Conservation (phyloP, 2,329 filamentous ascomycete genomes). For the Fusarium bactridioides region DNA sequence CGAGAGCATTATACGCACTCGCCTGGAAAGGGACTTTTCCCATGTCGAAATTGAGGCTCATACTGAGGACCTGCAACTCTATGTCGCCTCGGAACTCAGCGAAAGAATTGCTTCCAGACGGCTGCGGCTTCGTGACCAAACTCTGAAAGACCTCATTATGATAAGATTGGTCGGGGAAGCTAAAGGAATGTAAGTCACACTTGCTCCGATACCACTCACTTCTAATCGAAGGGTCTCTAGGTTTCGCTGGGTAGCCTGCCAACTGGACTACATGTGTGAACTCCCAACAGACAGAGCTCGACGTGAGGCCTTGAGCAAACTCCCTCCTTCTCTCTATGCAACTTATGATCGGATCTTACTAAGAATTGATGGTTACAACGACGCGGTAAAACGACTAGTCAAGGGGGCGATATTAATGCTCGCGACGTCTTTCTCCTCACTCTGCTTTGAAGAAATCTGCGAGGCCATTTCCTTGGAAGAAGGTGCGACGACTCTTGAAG, state of each 20-base stretch:
- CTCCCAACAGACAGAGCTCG: neutral
- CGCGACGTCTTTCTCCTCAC: neutral
- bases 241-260: neutral
- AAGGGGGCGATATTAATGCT: neutral
- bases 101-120: neutral
- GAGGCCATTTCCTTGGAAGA: neutral
- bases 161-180: neutral
- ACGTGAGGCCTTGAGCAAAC: neutral
- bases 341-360: neutral
- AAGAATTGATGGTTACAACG: neutral
- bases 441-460: neutral
- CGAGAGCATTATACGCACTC: neutral
- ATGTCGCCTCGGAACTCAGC: neutral
- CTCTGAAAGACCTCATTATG: neutral
- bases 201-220: neutral
- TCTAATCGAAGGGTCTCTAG: neutral
- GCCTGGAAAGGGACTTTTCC: neutral
- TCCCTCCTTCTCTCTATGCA: neutral
- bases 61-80: slow-evolving; percentile 9
- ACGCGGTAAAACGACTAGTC: neutral
- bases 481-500: neutral
- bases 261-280: neutral
- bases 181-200: neutral
- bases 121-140: neutral
- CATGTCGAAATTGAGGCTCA: slow-evolving; percentile 14